These are phyloP conservation scores for Pleurotus sapidus DNA, from an alignment of 768 basidiomycete genomes.

Conservation along the genomic window DNA sequence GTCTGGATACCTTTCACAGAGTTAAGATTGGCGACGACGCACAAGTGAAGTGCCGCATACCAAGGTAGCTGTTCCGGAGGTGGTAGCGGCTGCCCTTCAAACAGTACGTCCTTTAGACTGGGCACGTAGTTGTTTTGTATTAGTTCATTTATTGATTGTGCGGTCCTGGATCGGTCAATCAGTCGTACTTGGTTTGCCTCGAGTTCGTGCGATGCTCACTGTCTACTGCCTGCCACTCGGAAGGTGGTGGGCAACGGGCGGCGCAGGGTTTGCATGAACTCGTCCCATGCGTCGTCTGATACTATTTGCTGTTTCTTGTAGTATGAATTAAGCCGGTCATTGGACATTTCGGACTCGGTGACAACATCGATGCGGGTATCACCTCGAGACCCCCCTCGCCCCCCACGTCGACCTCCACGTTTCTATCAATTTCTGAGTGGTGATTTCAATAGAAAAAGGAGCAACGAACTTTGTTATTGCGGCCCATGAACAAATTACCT, in stretches of 20 bases:
- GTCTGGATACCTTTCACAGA: constrained; percentile 78
- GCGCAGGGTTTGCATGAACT: constrained; percentile 62
- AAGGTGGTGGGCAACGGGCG: constrained; percentile 90
- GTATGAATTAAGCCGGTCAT: constrained; percentile 64
- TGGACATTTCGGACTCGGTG: constrained; percentile 64
- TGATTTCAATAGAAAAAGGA: not conserved
- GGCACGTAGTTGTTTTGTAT: constrained; percentile 83
- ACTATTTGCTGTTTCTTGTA: constrained; percentile 78
- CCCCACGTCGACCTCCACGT: not conserved
- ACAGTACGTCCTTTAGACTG: constrained; percentile 61
- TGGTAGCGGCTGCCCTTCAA: constrained; percentile 72
- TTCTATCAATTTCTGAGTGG: not conserved
- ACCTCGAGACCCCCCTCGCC: constrained; percentile 7
- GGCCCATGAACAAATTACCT: not conserved
- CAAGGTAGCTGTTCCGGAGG: constrained; percentile 86
- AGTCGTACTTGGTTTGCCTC: not conserved
- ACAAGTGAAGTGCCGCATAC: constrained; percentile 35
- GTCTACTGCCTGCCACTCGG: constrained; percentile 83
- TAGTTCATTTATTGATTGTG: constrained; percentile 72
- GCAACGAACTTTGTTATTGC: constrained; percentile 6
- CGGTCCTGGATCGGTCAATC: constrained; percentile 38
- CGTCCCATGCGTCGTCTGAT: constrained; percentile 75
- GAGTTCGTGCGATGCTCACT: constrained; percentile 43
- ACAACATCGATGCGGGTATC: constrained; percentile 45
- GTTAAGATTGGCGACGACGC: constrained; percentile 8